phyloP scores from a whole-genome alignment of 1,284 basidiomycete species.

The Marasmius sp. region DNA sequence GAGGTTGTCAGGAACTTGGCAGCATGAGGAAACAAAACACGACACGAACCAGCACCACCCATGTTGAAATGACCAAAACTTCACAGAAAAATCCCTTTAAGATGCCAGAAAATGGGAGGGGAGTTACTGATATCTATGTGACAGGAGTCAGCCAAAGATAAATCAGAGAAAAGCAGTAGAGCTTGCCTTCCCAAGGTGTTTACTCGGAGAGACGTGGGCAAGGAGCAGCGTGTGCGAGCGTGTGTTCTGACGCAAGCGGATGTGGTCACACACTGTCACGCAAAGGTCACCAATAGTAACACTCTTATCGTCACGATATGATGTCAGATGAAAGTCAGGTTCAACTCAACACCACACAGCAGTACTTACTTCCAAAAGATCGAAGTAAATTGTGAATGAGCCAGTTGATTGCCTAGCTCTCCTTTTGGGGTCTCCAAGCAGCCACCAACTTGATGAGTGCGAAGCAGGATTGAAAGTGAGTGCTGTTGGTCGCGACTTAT shows the following conservation, averaged over 20 bases:
- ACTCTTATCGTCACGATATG: no score
- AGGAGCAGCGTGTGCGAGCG: background rate
- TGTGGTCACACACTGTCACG: no score
- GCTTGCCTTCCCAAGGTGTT: background rate
- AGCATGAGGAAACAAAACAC: background rate
- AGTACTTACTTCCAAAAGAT: no score
- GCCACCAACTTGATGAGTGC: no score
- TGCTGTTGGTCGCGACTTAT: no score
- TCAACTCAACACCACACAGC: no score
- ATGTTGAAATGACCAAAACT: constrained; percentile 7
- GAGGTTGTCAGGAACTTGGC: background rate
- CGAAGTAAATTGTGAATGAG: no score
- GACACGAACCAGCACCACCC: constrained; percentile 20
- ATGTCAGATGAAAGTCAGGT: no score
- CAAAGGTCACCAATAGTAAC: no score
- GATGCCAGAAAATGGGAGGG: background rate
- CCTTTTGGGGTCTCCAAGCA: no score
- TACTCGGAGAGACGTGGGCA: background rate
- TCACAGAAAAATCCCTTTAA: background rate
- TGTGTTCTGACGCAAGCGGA: constrained; percentile 24
- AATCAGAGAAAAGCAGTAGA: background rate
- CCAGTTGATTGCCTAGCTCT: no score
- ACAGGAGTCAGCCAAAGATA: background rate
- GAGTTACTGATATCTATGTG: background rate
- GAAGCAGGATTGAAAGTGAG: no score